Evolutionary conservation across 345 rosid genomes (phyloP).

Genomic region (Alliaria petiolata): DNA sequence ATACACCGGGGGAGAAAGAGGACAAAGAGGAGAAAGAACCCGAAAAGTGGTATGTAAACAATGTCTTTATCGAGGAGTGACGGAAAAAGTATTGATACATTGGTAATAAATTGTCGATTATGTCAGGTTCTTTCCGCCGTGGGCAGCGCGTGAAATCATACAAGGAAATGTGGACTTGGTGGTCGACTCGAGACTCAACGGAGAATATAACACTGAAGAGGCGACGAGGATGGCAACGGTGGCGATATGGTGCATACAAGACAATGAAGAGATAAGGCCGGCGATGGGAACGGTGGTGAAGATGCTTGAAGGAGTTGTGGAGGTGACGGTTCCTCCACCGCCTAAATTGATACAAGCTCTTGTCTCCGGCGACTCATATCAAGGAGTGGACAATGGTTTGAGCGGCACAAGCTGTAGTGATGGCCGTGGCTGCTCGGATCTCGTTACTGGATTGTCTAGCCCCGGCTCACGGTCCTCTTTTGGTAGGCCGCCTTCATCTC

Average conservation of each 20-base stretch:
- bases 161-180: slow-evolving; percentile 51
- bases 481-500: slow-evolving; percentile 37
- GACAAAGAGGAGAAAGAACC: slow-evolving; percentile 30
- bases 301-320: slow-evolving; percentile 71
- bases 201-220: slow-evolving; percentile 45
- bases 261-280: slow-evolving; percentile 61
- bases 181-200: slow-evolving; percentile 44
- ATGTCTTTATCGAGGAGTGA: too few species aligned
- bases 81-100: too few species aligned
- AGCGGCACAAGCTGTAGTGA: slow-evolving; percentile 29
- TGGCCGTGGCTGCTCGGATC: slow-evolving; percentile 35
- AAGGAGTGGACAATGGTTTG: slow-evolving; percentile 43
- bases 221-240: slow-evolving; percentile 55
- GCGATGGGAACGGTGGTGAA: slow-evolving; percentile 65
- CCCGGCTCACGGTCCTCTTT: slow-evolving; percentile 49
- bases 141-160: slow-evolving; percentile 72
- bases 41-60: slow-evolving; percentile 30
- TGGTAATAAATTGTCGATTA: too few species aligned
- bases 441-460: slow-evolving; percentile 39
- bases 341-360: slow-evolving; percentile 83
- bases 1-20: slow-evolving; percentile 36
- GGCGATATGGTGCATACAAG: slow-evolving; percentile 84
- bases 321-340: slow-evolving; percentile 57
- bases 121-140: slow-evolving; percentile 84
- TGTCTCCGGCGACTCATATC: slow-evolving; percentile 72